Percentiles rank a stretch among this genome's conserved stretches.
Evolutionary conservation across 768 basidiomycete species (phyloP).

Genomic region (Naganishia friedmannii): DNA sequence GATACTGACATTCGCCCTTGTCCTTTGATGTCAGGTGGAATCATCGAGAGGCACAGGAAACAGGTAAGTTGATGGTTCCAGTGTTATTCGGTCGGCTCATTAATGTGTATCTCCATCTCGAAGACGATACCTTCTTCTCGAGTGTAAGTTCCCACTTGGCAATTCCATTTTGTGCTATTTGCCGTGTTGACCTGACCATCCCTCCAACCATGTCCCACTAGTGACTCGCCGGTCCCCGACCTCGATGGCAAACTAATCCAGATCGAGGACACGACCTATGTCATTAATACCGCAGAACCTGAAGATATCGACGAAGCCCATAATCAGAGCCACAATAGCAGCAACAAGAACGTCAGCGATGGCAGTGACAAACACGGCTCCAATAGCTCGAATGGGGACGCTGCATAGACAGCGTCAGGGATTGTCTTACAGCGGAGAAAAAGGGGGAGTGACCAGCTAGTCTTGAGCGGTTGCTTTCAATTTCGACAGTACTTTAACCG

Average conservation of each 20-base stretch:
- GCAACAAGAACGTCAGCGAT: background rate
- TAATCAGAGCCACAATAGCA: background rate
- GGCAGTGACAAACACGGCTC: background rate
- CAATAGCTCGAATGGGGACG: background rate
- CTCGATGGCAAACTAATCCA: conserved; percentile 22
- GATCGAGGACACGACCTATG: conserved; percentile 16
- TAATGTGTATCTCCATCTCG: background rate
- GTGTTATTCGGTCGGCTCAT: no score
- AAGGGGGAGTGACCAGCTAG: no score
- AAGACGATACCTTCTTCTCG: conserved; percentile 21
- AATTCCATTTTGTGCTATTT: background rate
- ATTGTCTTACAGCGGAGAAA: no score
- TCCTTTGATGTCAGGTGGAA: conserved; percentile 40
- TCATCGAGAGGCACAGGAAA: conserved; percentile 48
- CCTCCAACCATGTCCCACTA: background rate
- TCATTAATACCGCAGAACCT: conserved; percentile 15
- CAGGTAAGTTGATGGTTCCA: conserved; percentile 1
- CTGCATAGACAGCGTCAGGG: background rate
- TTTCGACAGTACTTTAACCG: no score
- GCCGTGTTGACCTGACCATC: background rate
- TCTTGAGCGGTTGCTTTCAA: no score
- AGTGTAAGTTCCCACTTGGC: conserved; percentile 4
- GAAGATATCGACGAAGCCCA: conserved; percentile 1
- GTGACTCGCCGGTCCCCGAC: conserved; percentile 10
- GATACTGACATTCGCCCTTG: background rate